Base-by-base conservation (phyloP, 495 filamentous ascomycete genomes). In the Penicillium maclennaniae region DNA sequence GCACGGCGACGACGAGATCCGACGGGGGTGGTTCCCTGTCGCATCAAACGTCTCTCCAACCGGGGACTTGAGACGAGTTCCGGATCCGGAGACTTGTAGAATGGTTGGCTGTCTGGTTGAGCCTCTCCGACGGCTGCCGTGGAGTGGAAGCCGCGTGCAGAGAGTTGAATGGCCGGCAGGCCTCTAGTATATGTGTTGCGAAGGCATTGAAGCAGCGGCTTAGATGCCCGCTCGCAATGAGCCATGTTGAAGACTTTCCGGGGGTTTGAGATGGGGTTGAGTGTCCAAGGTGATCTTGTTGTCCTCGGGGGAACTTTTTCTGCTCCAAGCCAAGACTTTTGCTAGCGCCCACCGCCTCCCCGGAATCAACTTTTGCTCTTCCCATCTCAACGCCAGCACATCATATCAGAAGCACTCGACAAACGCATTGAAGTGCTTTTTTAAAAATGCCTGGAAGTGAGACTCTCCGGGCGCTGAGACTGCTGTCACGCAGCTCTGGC, bases 1-100 rank as follows among this genome's bases (percentile, higher is more conserved):
- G 85, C 89, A 63, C 91, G 83, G 48, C 91, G 87, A 76, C 91
- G 84, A 57, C 88, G 83, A 44, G 91, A 95, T 43, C 89, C 90
- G 60, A 92, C 74, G 37, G 85, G 85, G 3, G 78, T 64, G 8
- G 83, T 75, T 46, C 85, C 81, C 51, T 72, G 65, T 54, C 74
- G 76, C 60, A 85, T 66, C 52, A 90, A 71, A 51, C 76, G 71
- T 49, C 79, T 75, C 63, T 89, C 86, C 50, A 81, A 69, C 52
- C 76, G 85, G 38, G 67, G 76, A 39, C 69, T 81, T 49, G 73
- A 59, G 3, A 80, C 79, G 34, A 74, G 67, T n/a, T 63, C 56
- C n/a, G 79, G 80, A 59, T 82, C 76, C 21, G 68, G 71, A 17
- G 67, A 55, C 49, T 66, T 73, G 59, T 71, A 59, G 61, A 70